Base-by-base conservation (phyloP, 164 flowering plant genomes). In the Magnolia sinica region DNA sequence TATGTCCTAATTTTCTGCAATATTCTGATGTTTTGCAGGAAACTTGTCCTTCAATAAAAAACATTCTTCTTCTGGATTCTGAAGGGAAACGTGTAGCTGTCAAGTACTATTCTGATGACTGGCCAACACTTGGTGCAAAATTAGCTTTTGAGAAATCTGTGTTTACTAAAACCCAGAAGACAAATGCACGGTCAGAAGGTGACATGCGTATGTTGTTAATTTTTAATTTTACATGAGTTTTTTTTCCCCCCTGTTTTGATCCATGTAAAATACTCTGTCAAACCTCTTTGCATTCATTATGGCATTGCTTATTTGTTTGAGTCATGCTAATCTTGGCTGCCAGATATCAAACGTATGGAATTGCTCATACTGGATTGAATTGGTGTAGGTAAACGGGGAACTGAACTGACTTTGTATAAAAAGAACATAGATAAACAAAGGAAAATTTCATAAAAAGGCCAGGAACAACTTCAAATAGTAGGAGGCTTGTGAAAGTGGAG, bases 71-170 rank as follows among this genome's bases (percentile, higher is more conserved):
- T 63, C 55, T 73, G 13, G 76, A 73, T 64, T 73, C 76, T 45
- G 69, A 73, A 64, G 76, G 76, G 52, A 73, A 73, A 64, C 69
- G 76, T 45, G 68, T 73, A n/a, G 76, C 76, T 73, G 76, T 73
- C 14, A 73, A 73, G 76, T 73, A 73, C 37, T 73, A 73, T 73
- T 73, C 76, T 29, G 69, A 73, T 73, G 76, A 73, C 37, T 73
- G 76, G 76, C 68, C 76, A 61, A 73, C 76, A 64, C 76, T 73
- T 22, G 11, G 68, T 64, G 68, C 69, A 59, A 64, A 73, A 24
- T 64, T 73, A 64, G 76, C 76, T 73, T 73, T 59, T 37, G 76
- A 73, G 68, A 73, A 73, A 45, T 73, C 76, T 8, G 76, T 73
- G 22, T 73, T 63, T 31, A 63, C 76, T 61, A 73, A 73, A 61